A percentile compares a stretch with the other conserved stretches of the same genome.
These are phyloP conservation scores for Rhodotorula mucilaginosa DNA, from an alignment of 1,284 basidiomycete species.

Conservation along the genomic window DNA sequence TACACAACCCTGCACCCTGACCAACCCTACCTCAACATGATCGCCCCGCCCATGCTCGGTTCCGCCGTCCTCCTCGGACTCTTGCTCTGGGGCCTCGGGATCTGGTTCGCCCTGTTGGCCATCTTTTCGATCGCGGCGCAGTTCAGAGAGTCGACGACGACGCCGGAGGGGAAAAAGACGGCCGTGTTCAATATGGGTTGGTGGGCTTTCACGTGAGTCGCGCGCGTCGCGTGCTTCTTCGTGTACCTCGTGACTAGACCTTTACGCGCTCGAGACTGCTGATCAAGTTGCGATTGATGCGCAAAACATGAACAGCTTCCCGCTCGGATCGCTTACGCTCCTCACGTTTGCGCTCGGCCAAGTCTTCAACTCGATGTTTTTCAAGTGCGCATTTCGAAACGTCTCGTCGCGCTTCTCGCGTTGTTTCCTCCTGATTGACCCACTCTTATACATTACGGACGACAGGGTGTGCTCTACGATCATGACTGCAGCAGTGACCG, in stretches of 20 bases:
- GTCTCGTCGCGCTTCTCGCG: too few species aligned
- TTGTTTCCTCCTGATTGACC: too few species aligned
- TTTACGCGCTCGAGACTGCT: too few species aligned
- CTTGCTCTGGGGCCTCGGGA: conserved; percentile 42
- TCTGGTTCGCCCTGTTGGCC: conserved; percentile 44
- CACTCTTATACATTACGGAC: background rate
- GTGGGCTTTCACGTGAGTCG: conserved; percentile 21
- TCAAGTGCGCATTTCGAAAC: conserved; percentile 29
- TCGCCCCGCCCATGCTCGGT: conserved; percentile 38
- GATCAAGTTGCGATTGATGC: too few species aligned
- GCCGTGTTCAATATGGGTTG: conserved; percentile 41
- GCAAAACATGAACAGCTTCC: too few species aligned
- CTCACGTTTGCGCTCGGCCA: conserved; percentile 42
- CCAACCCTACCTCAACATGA: conserved; percentile 26
- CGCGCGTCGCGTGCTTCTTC: background rate
- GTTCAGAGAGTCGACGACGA: conserved; percentile 7
- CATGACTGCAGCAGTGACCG: conserved; percentile 31
- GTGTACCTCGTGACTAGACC: too few species aligned
- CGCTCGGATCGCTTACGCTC: conserved; percentile 43
- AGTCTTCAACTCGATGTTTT: conserved; percentile 42
- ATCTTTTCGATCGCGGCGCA: conserved; percentile 33
- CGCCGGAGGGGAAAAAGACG: background rate
- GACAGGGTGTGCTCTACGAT: conserved; percentile 38
- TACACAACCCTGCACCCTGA: conserved; percentile 10
- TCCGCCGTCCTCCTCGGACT: conserved; percentile 40